Conservation (phyloP, 306 rosid genomes). For the Sesbania bispinosa region DNA sequence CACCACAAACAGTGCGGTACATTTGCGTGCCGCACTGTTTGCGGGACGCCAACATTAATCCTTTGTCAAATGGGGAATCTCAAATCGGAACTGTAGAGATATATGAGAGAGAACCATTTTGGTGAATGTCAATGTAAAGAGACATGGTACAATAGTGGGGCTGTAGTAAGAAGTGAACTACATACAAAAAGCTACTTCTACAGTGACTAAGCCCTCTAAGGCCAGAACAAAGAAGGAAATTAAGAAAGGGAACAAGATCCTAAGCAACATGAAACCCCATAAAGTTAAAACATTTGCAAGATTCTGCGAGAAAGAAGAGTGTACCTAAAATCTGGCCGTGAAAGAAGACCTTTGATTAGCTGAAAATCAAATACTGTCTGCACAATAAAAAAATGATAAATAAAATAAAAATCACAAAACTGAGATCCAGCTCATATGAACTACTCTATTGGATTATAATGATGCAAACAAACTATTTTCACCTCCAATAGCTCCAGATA, state of each 20-base stretch:
- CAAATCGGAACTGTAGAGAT: not conserved
- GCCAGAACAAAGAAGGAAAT: not conserved
- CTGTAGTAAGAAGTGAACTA: not conserved
- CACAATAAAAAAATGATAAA: constrained; percentile 28
- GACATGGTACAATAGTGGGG: not conserved
- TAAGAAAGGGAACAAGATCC: not conserved
- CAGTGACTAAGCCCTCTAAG: not conserved
- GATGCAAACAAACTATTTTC: constrained; percentile 21
- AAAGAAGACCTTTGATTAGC: constrained; percentile 72
- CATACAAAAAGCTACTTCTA: not conserved
- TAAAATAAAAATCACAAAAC: constrained; percentile 10
- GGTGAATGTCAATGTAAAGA: not conserved
- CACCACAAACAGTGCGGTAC: no score
- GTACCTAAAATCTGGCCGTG: constrained; percentile 81
- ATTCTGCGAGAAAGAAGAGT: constrained; percentile 10
- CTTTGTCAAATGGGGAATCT: not conserved
- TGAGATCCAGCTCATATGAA: constrained; percentile 21
- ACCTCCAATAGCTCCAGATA: constrained; percentile 94
- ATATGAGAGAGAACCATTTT: not conserved
- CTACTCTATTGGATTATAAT: constrained; percentile 19
- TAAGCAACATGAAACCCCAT: not conserved
- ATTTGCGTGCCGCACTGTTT: no score
- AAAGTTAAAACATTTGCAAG: constrained; percentile 12
- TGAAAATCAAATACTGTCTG: constrained; percentile 87
- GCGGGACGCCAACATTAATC: no score